Evolutionary conservation across 305 asterid species (phyloP), one percentile per base, ranked within the genome.

Genomic region (Fraxinus ornus): DNA sequence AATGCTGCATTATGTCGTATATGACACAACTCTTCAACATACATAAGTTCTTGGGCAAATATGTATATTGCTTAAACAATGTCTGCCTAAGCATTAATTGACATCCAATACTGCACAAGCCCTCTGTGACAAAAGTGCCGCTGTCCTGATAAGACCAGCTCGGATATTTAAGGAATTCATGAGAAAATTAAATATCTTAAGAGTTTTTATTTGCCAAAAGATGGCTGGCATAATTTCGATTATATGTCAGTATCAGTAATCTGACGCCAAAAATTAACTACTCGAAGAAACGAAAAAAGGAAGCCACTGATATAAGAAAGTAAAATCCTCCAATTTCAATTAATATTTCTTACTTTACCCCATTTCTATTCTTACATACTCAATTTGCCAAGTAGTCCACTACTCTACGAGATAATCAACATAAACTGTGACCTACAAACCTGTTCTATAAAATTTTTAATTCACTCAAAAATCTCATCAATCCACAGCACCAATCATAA

Each of bases 391-490:
- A 19, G 68, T 22, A 19, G 22, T 52, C 62, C 21, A 52, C 62
- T 52, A 19, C 28, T 6, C 68, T 57, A 57, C 28, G 6, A 57
- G 28, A 57, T 57, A 57, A 19, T 57, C 68, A 57, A 19, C 74
- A 28, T 26, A 9, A 17, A 66, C 35, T 24, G 36, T 26, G 78
- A 15, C 36, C 28, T 79, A 44, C 39, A 77, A 81, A 55, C 84
- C 17, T 8, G 5, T 76, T 47, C 68, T 57, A 24, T 7, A 17
- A 15, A 76, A 1, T 13, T 13, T 33, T 47, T 47, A 15, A 26
- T 26, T 76, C 70, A 74, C n/a, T 66, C 35, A 70, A 76, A 80
- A 32, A 24, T 26, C 36, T 39, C 10, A 83, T 39, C 81, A 79
- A 82, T 66, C 35, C 17, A 22, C 22, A 66, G 12, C n/a, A 28